phyloP scores from a whole-genome alignment of 23 red algal genomes.

The Agarophyton chilense region DNA sequence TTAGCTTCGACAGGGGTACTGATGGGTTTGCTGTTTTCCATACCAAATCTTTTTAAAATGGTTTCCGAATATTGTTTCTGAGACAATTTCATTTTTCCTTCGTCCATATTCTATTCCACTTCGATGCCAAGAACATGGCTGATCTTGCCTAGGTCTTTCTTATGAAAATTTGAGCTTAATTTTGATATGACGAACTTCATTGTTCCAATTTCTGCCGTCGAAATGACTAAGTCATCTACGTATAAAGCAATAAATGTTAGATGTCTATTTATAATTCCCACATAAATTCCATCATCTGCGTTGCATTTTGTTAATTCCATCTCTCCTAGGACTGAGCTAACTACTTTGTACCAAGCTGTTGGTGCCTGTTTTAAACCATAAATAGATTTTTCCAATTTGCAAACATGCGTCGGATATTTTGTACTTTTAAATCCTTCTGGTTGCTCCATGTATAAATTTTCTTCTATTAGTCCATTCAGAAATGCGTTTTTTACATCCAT shows the following conservation, averaged over 20 bases:
- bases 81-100: neutral
- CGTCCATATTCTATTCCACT: neutral
- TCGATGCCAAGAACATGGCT: neutral
- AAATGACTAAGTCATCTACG: neutral
- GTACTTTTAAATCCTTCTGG: no score
- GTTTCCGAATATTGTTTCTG: neutral
- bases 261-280: neutral
- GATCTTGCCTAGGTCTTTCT: neutral
- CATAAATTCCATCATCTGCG: slow-evolving; percentile 7
- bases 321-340: no score
- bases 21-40: neutral
- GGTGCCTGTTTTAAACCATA: no score
- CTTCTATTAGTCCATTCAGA: no score
- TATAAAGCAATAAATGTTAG: neutral
- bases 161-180: neutral
- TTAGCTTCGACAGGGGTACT: neutral
- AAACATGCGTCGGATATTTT: no score
- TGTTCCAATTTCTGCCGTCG: neutral
- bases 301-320: no score
- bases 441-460: no score
- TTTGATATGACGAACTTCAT: neutral
- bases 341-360: no score
- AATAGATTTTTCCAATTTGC: no score
- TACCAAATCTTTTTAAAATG: neutral
- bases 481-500: neutral